Evolutionary conservation across 2,329 filamentous ascomycete species (phyloP), one percentile per base, ranked within the genome.

Genomic region (Calonectria pseudoturangicola): DNA sequence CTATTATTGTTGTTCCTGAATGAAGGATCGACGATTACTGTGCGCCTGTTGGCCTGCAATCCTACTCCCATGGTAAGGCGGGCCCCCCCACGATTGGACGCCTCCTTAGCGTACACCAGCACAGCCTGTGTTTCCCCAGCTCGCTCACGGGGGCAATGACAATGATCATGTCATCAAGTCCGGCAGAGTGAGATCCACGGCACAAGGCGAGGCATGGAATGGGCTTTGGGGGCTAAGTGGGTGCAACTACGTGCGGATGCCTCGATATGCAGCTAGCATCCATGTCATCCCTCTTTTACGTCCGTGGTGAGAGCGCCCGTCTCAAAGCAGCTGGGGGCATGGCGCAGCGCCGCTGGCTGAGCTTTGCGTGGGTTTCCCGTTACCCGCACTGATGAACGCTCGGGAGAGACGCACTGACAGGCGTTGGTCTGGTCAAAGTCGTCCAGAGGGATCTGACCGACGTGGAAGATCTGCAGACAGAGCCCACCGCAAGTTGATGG

Each of bases 61-160:
- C 68, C n/a, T 43, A 50, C 39, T 64, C 10, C 15, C 25, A 27
- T 28, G 48, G 41, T 68, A 43, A 43, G 62, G 21, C 27, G 27
- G 50, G 54, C 25, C 30, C 51, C 51, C 43, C 58, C 41, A 45
- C 65, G 69, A 77, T 77, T 77, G 76, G 76, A 77, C 76, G 75
- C 76, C 75, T 72, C 72, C 25, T 75, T 70, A 72, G 75, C 67
- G 73, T 70, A 58, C 45, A 25, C 63, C 51, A 62, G 69, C 63
- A 67, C 45, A 68, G 68, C 56, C 56, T 74, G 68, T 62, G 51
- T 66, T 58, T 70, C 73, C 68, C 68, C 62, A 66, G 68, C 51
- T 48, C 51, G 50, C 62, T 65, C 43, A 69, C 71, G 56, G 45
- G 41, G 68, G 71, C 65, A 58, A 25, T 47, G 56, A 7, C 39